Percentiles rank a stretch among this genome's conserved stretches.
phyloP scores from a whole-genome alignment of 192 early-diverging fungal species.

The Linnemannia schmuckeri region DNA sequence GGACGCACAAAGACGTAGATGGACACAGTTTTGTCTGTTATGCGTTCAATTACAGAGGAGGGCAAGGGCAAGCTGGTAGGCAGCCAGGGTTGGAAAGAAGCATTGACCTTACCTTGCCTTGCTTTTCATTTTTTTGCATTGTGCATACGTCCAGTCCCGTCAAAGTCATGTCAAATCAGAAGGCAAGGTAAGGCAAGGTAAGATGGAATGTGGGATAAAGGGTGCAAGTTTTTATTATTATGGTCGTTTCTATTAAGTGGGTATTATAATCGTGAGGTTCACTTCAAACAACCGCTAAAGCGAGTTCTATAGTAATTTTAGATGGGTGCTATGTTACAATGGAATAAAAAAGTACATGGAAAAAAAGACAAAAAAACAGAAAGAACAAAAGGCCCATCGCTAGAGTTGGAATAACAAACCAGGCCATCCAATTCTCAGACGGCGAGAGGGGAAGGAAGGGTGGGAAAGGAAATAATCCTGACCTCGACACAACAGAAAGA shows the following conservation, averaged over 20 bases:
- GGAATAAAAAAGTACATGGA: neutral
- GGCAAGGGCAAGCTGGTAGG: too few species aligned
- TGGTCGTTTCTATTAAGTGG: neutral
- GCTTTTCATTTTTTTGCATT: constrained; percentile 7
- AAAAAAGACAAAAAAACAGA: neutral
- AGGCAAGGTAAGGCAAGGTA: neutral
- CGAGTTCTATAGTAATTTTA: constrained; percentile 1
- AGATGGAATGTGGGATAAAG: neutral
- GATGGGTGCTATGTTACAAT: neutral
- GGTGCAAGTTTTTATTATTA: neutral
- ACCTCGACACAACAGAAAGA: neutral
- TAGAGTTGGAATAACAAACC: neutral
- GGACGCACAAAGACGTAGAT: constrained; percentile 5
- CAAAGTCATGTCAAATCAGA: neutral
- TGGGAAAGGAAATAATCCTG: neutral
- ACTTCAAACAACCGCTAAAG: constrained; percentile 2
- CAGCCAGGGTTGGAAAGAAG: neutral
- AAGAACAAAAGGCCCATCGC: neutral
- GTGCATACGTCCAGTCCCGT: neutral
- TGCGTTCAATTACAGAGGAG: too few species aligned
- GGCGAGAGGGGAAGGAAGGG: neutral
- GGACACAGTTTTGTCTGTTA: neutral
- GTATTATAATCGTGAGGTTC: neutral
- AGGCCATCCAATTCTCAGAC: neutral
- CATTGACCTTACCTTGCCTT: neutral